Evolutionary conservation across 208 protist genomes (phyloP), one percentile per base, ranked within the genome.

Genomic region (Vickermania ingenoplastis): DNA sequence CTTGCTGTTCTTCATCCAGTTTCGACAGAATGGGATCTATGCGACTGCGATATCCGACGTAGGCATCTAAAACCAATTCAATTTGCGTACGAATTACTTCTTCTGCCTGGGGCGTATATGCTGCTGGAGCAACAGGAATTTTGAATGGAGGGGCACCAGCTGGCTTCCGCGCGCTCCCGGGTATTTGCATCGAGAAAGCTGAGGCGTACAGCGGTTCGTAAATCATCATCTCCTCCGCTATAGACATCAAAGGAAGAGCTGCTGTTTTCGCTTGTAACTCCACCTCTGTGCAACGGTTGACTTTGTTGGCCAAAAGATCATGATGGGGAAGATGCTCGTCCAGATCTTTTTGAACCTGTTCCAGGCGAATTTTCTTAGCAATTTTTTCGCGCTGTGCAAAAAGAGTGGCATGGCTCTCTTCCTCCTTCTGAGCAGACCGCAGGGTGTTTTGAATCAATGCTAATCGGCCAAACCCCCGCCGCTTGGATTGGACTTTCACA

Each of bases 61-160:
- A 94, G 31, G 73, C 76, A 53, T 81, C 79, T 14, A 91, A 60
- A 23, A 73, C 69, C 41, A 75, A 75, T 59, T 89, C 79, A 2
- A 94, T 69, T 66, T 91, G 83, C 4, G 69, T 58, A 21, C 83
- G 81, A 51, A 94, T 67, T 13, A 81, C 53, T 21, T 86, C 81
- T 45, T 86, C 72, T 23, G 83, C 53, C 22, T 85, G 76, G 7
- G 72, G 61, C 0, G 81, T 83, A 68, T 79, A 81, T 45, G 71
- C 68, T 21, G 77, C 75, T 0, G 83, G 87, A 2, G 63, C 49
- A 53, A 83, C 89, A 59, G 80, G 80, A 1, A 91, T 51, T 45
- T 75, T 61, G 53, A 77, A 87, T 0, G 31, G 41, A 2, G 11
- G 57, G 24, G 24, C 57, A n/a, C 41, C 61, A 5, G 55, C 28